Evolutionary conservation across 176 grass and related monocot genomes (phyloP), one percentile per base, ranked within the genome.

Genomic region (Rhynchospora breviuscula): DNA sequence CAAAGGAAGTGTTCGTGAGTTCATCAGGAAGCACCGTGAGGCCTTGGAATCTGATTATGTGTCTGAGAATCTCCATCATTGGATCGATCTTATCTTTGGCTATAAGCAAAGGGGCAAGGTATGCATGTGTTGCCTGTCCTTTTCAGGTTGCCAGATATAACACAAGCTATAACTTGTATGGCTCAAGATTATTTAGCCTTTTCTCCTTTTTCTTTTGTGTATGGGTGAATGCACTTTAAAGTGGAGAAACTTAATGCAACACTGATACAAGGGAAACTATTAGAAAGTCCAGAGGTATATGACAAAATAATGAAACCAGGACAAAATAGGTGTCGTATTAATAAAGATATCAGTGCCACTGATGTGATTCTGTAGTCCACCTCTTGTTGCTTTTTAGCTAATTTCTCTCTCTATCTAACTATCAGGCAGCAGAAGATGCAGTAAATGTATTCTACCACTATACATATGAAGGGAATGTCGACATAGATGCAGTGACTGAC

Each of bases 381-480:
- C 83, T 67, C 22, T 72, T 67, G 53, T 13, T 91, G 59, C 78
- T 83, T 18, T 48, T 11, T 59, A 22, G 1, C 15, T 23, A 57
- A 40, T 76, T 7, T 43, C 58, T 82, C 35, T 68, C 85, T 79
- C 31, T 70, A 67, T 74, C 12, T 89, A 62, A 60, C 60, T 79
- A 82, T 23, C 85, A 99, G 96, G 91, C 93, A 87, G 96, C 96
- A 19, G 93, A 99, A 91, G 96, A 99, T 88, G 93, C 96, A 10
- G 82, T 91, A 67, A 99, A 99, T 93, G 96, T 99, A 57, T 99
- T 99, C 89, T 99, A 99, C 83, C 93, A 99, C 89, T 99, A 99
- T 72, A 99, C 96, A 52, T 99, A 99, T 40, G 96, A 99, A 89
- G 96, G 96, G 66, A 99, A 92, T 86, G 93, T 99, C 63, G 97